These are phyloP conservation scores for Paratinospora sagittata DNA, from an alignment of 164 flowering plant species.

Conservation along the genomic window DNA sequence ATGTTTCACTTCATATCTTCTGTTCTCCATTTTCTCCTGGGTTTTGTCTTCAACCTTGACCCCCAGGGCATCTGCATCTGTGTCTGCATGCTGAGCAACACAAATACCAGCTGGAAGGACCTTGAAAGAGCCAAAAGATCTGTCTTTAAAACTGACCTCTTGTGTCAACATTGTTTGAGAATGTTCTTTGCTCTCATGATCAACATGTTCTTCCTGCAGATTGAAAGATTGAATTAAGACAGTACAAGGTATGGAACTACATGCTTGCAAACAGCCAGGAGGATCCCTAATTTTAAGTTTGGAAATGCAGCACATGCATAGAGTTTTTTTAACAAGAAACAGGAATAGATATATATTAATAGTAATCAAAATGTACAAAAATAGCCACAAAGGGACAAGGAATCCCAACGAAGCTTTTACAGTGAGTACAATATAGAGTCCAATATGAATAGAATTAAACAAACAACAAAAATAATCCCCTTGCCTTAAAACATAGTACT, in stretches of 20 bases:
- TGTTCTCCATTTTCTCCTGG: conserved; percentile 1
- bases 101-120: conserved; percentile 8
- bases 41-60: conserved; percentile 8
- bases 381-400: no score
- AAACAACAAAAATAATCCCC: neutral
- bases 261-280: neutral
- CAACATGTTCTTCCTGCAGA: conserved; percentile 26
- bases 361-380: no score
- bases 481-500: neutral
- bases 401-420: no score
- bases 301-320: neutral
- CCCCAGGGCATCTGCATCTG: conserved; percentile 13
- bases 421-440: no score
- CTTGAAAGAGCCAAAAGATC: conserved; percentile 9
- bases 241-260: neutral
- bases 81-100: conserved; percentile 3
- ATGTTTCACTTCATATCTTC: conserved; percentile 12
- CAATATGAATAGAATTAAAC: no score
- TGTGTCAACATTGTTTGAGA: conserved; percentile 9
- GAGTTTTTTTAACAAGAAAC: no score
- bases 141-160: conserved; percentile 10
- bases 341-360: no score
- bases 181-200: conserved; percentile 10
- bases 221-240: conserved; percentile 2
- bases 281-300: neutral